Evolutionary conservation across 257 asterid species (phyloP).

Genomic region (Cinchona pubescens): DNA sequence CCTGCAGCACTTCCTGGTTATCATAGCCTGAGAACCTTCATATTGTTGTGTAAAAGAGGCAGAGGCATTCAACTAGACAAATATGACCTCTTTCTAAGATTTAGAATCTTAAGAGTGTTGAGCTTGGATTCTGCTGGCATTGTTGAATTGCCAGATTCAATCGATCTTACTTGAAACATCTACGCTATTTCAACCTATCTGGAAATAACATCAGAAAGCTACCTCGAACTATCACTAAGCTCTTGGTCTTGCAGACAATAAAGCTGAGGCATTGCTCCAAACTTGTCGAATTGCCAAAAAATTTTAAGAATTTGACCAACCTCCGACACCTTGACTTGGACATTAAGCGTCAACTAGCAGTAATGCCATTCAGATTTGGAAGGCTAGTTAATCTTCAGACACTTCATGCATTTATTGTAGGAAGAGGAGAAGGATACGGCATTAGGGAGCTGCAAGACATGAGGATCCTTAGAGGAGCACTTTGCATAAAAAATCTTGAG

Average conservation of each 20-base stretch:
- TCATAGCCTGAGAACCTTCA: constrained; percentile 34
- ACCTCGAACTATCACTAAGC: constrained; percentile 15
- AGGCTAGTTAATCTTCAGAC: too few species aligned
- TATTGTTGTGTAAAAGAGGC: constrained; percentile 9
- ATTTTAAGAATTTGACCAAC: too few species aligned
- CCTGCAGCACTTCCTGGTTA: constrained; percentile 16
- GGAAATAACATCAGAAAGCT: constrained; percentile 23
- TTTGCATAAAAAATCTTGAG: too few species aligned
- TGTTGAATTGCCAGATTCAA: constrained; percentile 6
- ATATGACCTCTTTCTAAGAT: constrained; percentile 22
- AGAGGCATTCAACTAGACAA: constrained; percentile 9
- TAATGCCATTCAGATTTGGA: too few species aligned
- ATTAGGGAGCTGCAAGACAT: too few species aligned
- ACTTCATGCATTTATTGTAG: too few species aligned
- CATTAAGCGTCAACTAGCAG: too few species aligned
- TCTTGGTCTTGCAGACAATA: neutral
- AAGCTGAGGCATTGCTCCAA: neutral
- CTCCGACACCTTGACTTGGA: too few species aligned
- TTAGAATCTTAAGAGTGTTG: constrained; percentile 32
- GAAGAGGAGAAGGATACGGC: too few species aligned
- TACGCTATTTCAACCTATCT: constrained; percentile 40
- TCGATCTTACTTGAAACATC: constrained; percentile 30
- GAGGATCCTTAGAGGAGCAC: too few species aligned
- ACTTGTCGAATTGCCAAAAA: neutral
- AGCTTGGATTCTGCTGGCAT: constrained; percentile 34